phyloP scores from a whole-genome alignment of 2,329 filamentous ascomycete genomes.

The Dendrostoma leiphaemia region DNA sequence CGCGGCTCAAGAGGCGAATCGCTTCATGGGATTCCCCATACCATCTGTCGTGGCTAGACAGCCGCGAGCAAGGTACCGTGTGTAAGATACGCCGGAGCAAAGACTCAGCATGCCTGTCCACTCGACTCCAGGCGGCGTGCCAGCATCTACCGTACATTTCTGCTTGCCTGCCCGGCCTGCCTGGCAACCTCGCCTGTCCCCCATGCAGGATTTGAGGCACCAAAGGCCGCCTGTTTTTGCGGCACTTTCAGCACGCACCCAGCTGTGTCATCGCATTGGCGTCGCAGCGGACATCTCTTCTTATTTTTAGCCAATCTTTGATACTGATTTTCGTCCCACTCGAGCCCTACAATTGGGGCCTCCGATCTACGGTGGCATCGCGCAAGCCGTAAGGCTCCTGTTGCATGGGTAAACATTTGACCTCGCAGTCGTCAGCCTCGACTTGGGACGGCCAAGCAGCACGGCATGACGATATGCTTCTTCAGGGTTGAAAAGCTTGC shows the following conservation, averaged over 20 bases:
- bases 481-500: neutral
- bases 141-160: neutral
- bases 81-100: no score
- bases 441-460: no score
- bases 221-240: no score
- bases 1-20: neutral
- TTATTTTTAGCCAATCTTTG: neutral
- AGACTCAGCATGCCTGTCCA: neutral
- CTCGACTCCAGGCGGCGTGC: neutral
- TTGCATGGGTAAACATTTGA: neutral
- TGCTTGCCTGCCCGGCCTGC: neutral
- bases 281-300: neutral
- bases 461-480: neutral
- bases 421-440: constrained; percentile 7
- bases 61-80: neutral
- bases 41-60: neutral
- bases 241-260: no score
- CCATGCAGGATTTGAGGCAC: no score
- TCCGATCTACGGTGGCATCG: neutral
- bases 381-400: neutral
- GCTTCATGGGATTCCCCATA: neutral
- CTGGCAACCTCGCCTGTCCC: no score
- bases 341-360: neutral
- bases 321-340: neutral
- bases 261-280: no score